Percentiles rank a stretch among this genome's conserved stretches.
These are phyloP conservation scores for Abortiporus biennis DNA, from an alignment of 1,284 basidiomycete genomes.

Conservation along the genomic window DNA sequence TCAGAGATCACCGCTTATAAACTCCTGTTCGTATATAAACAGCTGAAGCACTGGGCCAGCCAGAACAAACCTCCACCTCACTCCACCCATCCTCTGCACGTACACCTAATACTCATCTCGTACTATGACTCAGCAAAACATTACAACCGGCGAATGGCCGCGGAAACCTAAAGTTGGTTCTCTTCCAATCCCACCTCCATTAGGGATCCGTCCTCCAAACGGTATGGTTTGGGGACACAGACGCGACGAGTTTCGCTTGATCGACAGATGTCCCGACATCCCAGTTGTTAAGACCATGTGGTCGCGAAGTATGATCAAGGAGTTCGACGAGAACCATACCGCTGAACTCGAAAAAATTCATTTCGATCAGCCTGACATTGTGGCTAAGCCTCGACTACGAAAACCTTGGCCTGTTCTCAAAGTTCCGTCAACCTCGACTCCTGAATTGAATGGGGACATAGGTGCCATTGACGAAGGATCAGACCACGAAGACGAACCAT, in stretches of 20 bases:
- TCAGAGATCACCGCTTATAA: too few relatives aligned
- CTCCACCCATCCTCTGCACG: too few relatives aligned
- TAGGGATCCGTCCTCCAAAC: conserved; percentile 15
- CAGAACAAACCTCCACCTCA: too few relatives aligned
- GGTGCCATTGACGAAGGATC: conserved; percentile 9
- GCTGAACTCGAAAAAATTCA: conserved; percentile 8
- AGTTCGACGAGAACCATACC: conserved; percentile 23
- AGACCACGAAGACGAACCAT: conserved; percentile 8
- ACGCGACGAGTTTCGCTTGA: conserved; percentile 24
- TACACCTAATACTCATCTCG: too few relatives aligned
- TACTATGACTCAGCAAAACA: too few relatives aligned
- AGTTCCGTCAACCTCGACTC: conserved; percentile 7
- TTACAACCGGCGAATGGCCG: too few relatives aligned
- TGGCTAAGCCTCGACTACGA: conserved; percentile 10
- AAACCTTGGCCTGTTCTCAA: conserved; percentile 22
- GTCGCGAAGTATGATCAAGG: conserved; percentile 29
- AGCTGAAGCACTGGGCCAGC: too few relatives aligned
- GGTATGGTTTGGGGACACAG: conserved; percentile 28
- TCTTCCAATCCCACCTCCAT: conserved; percentile 5
- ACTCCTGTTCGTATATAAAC: too few relatives aligned
- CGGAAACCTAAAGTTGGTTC: conserved; percentile 1
- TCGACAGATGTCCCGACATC: conserved; percentile 21
- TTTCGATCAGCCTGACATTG: conserved; percentile 16
- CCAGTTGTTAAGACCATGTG: conserved; percentile 20
- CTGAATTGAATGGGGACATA: background rate